Base-by-base conservation (phyloP, 106 monocot genomes). In the Dactylorhiza incarnata region DNA sequence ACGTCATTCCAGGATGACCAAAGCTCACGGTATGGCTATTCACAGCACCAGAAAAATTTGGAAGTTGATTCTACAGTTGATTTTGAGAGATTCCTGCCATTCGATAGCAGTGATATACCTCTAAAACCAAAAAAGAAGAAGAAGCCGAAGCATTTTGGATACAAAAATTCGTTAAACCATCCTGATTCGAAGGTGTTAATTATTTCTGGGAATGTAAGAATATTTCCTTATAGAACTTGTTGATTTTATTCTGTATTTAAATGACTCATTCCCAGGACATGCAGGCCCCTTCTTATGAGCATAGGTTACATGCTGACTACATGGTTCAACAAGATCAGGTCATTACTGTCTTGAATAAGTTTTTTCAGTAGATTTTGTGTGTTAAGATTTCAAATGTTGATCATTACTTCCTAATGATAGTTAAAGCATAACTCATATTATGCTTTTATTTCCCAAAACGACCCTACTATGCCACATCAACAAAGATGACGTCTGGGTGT, bases 1-100 rank as follows among this genome's bases (percentile, higher is more conserved):
- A 88, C 68, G 84, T 94, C 94, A 23, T 86, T 85, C 37, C 91
- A 92, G 76, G 88, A 94, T 79, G 99, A 99, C 54, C 85, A 86
- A 72, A 82, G 85, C 78, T 94, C 94, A 25, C 53, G 92, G 73
- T 88, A 90, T 50, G 76, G 84, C 75, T 86, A 79, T 78, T 90
- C 86, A 50, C 83, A 85, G 67, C 37, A 75, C 54, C 82, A 75
- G 80, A 91, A 83, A 76, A 89, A 83, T 75, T 71, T 87, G 44
- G 94, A 94, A 59, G 73, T 94, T 77, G 99, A 94, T 68, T 89
- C 94, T 17, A 89, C 91, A 67, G 85, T 79, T 9, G 89, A 89
- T 75, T 91, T 85, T 86, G 94, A 84, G n/a, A 89, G 82, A 29
- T 82, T 79, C 19, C 71, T 91, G 15, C 78, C 84, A 63, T 89